phyloP scores from a whole-genome alignment of 2,329 filamentous ascomycete species.

The Cytospora paraplurivora region DNA sequence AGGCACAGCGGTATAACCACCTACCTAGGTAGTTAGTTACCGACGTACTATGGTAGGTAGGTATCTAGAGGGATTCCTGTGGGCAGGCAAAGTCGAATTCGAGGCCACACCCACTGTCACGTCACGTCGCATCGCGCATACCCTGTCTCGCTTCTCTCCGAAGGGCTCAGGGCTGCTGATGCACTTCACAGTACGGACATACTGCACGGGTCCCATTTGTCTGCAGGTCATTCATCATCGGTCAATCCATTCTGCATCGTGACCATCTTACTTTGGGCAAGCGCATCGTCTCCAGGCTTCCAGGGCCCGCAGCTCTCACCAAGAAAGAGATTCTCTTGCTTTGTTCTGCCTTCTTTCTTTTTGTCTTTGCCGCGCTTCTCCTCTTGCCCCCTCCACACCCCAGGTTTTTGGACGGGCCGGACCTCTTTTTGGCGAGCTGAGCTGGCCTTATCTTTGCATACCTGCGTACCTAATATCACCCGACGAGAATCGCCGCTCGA shows the following conservation, averaged over 20 bases:
- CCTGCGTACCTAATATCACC: neutral
- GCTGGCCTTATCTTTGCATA: neutral
- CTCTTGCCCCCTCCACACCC: neutral
- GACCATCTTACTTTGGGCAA: neutral
- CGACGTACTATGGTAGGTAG: too few relatives aligned
- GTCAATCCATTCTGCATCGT: neutral
- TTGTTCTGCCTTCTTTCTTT: neutral
- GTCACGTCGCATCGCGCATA: neutral
- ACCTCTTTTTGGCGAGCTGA: neutral
- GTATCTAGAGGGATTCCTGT: too few relatives aligned
- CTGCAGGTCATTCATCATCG: neutral
- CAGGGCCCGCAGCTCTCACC: neutral
- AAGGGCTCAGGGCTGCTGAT: neutral
- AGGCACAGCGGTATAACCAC: too few relatives aligned
- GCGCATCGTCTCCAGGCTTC: neutral
- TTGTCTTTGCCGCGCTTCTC: neutral
- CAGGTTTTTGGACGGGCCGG: neutral
- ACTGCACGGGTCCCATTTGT: neutral
- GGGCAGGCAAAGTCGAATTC: too few relatives aligned
- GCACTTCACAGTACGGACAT: too few relatives aligned
- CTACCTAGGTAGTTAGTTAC: too few relatives aligned
- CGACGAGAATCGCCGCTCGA: neutral
- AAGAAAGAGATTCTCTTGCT: neutral
- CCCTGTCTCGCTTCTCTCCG: neutral
- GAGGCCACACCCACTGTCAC: neutral